These are phyloP conservation scores for Colletotrichum orchidophilum DNA, from an alignment of 2,329 filamentous ascomycete genomes.

Conservation along the genomic window DNA sequence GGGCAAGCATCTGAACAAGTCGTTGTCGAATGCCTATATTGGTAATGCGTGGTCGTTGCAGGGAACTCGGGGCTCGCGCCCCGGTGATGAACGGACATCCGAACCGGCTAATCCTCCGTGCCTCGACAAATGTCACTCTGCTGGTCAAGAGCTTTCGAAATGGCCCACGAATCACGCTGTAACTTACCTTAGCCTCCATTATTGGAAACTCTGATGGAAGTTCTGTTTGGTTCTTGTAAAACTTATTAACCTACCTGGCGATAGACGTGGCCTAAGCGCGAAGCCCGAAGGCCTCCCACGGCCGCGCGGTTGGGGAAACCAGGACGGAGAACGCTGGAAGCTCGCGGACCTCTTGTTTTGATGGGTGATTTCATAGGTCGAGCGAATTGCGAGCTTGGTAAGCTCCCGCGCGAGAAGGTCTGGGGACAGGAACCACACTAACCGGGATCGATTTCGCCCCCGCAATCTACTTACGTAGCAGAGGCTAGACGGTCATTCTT, in stretches of 20 bases:
- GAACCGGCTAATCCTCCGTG: not conserved
- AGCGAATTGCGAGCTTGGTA: conserved; percentile 6
- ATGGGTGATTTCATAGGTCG: not conserved
- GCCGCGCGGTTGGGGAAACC: not conserved
- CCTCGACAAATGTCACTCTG: not conserved
- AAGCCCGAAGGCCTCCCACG: too few relatives aligned
- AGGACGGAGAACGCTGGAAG: not conserved
- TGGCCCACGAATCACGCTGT: not conserved
- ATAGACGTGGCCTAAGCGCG: too few relatives aligned
- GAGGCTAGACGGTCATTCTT: not conserved
- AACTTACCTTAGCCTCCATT: not conserved
- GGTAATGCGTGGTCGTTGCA: not conserved
- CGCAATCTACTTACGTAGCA: not conserved
- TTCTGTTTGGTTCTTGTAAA: not conserved
- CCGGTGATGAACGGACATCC: not conserved
- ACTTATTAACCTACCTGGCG: not conserved
- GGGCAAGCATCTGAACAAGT: not conserved
- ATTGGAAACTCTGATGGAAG: not conserved
- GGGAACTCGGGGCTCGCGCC: not conserved
- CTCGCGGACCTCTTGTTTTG: conserved; percentile 9
- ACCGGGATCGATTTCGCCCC: not conserved
- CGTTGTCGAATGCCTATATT: not conserved
- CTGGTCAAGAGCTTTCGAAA: too few relatives aligned
- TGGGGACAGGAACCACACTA: not conserved
- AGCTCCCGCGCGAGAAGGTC: not conserved